Evolutionary conservation across 2,329 filamentous ascomycete species (phyloP), one percentile per base, ranked within the genome.

Genomic region (Pezicula rhizophila): DNA sequence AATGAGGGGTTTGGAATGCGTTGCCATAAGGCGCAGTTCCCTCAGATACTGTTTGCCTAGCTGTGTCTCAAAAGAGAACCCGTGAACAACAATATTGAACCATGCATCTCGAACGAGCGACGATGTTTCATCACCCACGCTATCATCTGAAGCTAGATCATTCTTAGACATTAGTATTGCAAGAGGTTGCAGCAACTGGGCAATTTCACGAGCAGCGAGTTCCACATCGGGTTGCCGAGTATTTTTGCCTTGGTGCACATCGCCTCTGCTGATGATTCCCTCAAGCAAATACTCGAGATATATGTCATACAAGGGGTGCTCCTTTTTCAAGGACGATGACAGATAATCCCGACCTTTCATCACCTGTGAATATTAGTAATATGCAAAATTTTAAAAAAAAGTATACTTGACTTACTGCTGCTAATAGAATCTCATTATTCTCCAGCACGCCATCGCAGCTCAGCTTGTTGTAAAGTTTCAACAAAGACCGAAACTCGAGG

Each of bases 1-100:
- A 28, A 99, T 86, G 47, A 99, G 71, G 0, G 93, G 87, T 25
- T 87, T 84, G 11, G 91, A 96, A 67, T 96, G 84, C 45, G 89
- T 81, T 2, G 95, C 92, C 64, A 99, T 84, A 33, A 88, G 75
- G 20, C 87, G 82, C 17, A 99, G 75, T 63, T 96, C 90, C 49
- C 85, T 78, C 44, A 83, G 68, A 59, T 95, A 82, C 56, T 80
- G 79, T 63, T 84, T 85, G 15, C 85, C 87, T 47, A 87, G 79
- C 14, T 84, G 78, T 0, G 89, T 92, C 14, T 79, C 78, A 10
- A 85, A 76, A 8, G 84, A 85, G 64, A 97, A 95, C 4, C 91
- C 93, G 65, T 99, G 93, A 1, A 96, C 87, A 18, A 91, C 88
- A 53, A 97, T 89, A 61, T 99, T 99, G 71, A 96, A 97, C 93